These are phyloP conservation scores for Pestalotiopsis sp. DNA, from an alignment of 2,329 filamentous ascomycete genomes.

Conservation along the genomic window DNA sequence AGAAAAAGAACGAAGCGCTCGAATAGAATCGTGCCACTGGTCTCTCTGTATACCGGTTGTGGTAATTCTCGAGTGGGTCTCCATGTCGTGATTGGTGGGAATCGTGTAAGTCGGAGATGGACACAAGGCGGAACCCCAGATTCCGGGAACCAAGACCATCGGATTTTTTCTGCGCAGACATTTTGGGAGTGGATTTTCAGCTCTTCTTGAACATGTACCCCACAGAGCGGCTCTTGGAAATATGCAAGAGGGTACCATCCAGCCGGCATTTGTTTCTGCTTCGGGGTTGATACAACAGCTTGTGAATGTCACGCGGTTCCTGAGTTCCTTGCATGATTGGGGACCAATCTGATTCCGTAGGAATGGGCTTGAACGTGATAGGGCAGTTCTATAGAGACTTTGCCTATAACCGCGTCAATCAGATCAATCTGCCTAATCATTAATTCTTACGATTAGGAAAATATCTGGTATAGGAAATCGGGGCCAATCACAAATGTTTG, in stretches of 20 bases:
- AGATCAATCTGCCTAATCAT: background rate
- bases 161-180: background rate
- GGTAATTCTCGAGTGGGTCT: background rate
- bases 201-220: background rate
- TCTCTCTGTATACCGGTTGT: background rate
- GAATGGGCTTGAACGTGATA: background rate
- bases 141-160: background rate
- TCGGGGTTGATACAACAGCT: background rate
- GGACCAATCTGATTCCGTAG: background rate
- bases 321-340: background rate
- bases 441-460: no score
- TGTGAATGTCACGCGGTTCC: background rate
- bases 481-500: no score
- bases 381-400: background rate
- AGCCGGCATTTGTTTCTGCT: background rate
- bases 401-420: background rate
- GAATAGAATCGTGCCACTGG: background rate
- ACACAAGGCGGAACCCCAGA: constrained; percentile 8
- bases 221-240: background rate
- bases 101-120: background rate
- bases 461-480: no score
- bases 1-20: constrained; percentile 1
- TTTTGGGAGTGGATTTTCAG: background rate
- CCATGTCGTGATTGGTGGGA: constrained; percentile 5
- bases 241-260: background rate